phyloP scores from a whole-genome alignment of 148 eudicot genomes.

The Nepenthes mirabilis region DNA sequence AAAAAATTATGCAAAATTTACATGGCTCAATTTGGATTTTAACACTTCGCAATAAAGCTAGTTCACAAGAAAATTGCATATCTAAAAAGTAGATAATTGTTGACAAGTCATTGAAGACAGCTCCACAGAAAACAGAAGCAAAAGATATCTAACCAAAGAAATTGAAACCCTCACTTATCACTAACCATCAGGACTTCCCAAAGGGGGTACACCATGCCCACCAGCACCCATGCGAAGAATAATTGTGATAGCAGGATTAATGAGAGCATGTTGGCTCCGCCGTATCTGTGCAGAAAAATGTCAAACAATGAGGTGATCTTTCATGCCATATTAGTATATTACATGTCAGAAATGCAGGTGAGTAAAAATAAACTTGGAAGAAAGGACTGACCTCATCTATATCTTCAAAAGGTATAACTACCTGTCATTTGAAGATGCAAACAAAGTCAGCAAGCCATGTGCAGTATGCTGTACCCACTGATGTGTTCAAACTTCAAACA shows the following conservation, averaged over 20 bases:
- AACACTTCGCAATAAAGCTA: no score
- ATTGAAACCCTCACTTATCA: conserved; percentile 3
- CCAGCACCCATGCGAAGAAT: conserved; percentile 93
- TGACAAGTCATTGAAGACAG: neutral
- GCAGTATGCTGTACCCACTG: neutral
- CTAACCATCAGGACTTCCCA: conserved; percentile 93
- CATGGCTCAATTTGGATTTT: no score
- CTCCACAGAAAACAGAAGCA: neutral
- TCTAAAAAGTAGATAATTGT: neutral
- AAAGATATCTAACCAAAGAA: neutral
- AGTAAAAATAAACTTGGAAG: conserved; percentile 5
- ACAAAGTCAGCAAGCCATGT: conserved; percentile 7
- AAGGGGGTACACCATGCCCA: conserved; percentile 95
- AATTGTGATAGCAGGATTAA: conserved; percentile 88
- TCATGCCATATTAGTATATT: neutral
- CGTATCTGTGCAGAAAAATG: conserved; percentile 38
- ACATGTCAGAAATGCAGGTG: conserved; percentile 2
- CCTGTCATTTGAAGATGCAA: conserved; percentile 35
- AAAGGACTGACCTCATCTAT: conserved; percentile 64
- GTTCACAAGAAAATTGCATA: no score
- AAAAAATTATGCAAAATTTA: no score
- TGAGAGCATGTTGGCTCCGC: conserved; percentile 90
- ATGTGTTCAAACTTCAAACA: neutral
- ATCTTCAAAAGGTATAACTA: conserved; percentile 75
- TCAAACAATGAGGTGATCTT: neutral